A percentile compares a stretch with the other conserved stretches of the same genome.
Conservation (phyloP, 2,329 filamentous ascomycete genomes). For the Claviceps capensis region DNA sequence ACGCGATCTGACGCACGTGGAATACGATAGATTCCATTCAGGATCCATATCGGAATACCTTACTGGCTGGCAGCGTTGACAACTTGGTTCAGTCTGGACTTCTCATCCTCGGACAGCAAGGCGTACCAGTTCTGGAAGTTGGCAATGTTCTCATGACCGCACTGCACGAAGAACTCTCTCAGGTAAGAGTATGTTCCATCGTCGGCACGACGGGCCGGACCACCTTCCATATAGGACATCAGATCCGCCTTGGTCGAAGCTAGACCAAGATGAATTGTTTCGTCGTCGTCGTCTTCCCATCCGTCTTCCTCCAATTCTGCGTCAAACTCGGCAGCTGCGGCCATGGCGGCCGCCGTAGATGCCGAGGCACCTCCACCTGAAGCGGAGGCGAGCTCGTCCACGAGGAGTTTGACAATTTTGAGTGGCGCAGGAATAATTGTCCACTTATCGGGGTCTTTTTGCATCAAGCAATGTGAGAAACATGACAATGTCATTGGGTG, state of each 20-base stretch:
- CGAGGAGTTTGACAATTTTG: conserved; percentile 92
- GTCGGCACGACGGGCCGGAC: conserved; percentile 54
- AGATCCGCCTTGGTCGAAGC: conserved; percentile 58
- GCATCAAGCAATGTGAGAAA: background rate
- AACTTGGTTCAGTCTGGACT: conserved; percentile 40
- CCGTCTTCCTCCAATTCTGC: conserved; percentile 64
- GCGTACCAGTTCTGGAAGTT: conserved; percentile 44
- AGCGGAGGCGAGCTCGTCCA: conserved; percentile 79
- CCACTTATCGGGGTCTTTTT: conserved; percentile 69
- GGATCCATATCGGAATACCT: background rate
- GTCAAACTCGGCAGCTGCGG: conserved; percentile 40
- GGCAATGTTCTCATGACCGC: conserved; percentile 41
- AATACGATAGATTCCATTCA: background rate
- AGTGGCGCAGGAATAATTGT: conserved; percentile 76
- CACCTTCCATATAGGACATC: conserved; percentile 59
- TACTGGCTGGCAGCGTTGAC: conserved; percentile 15
- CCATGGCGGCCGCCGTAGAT: conserved; percentile 48
- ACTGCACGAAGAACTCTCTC: conserved; percentile 61
- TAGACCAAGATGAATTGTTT: conserved; percentile 58
- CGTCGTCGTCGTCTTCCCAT: conserved; percentile 75
- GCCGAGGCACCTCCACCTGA: conserved; percentile 50
- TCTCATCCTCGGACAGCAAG: conserved; percentile 41
- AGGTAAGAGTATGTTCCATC: conserved; percentile 85
- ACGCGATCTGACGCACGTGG: too few species aligned
- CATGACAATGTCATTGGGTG: too few species aligned